These are phyloP conservation scores for Arabidopsis arenosa DNA, from an alignment of 345 rosid genomes.

Conservation along the genomic window DNA sequence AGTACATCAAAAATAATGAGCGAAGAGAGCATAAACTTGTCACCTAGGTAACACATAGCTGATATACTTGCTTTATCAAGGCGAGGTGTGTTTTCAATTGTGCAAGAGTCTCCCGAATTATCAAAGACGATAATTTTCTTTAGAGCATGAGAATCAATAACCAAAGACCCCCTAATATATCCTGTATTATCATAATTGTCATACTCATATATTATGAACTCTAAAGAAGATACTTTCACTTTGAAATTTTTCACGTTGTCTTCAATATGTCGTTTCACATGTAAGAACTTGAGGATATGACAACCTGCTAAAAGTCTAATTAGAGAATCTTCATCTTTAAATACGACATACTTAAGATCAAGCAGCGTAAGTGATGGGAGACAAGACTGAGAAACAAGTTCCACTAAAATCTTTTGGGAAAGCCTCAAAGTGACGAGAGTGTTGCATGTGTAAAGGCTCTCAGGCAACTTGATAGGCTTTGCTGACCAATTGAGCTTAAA, in stretches of 20 bases:
- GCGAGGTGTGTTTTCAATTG: neutral
- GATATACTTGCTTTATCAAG: neutral
- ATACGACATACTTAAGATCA: too few relatives aligned
- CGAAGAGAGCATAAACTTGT: neutral
- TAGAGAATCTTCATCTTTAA: too few relatives aligned
- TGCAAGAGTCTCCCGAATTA: neutral
- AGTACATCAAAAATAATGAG: neutral
- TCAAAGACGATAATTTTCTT: neutral
- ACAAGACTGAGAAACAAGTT: neutral
- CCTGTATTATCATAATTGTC: too few relatives aligned
- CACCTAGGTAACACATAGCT: neutral
- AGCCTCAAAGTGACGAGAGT: neutral
- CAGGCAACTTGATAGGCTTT: neutral
- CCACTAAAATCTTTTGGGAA: neutral
- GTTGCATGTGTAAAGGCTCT: neutral
- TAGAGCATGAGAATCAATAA: neutral
- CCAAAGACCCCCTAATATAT: neutral
- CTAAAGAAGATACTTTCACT: neutral
- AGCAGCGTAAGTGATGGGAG: neutral
- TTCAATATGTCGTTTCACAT: neutral
- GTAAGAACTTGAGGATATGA: neutral
- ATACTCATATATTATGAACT: neutral
- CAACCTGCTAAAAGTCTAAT: too few relatives aligned
- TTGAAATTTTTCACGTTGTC: conserved; percentile 3
- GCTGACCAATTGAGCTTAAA: neutral